These are phyloP conservation scores for Lentinula boryana DNA, from an alignment of 768 basidiomycete species.

Conservation along the genomic window DNA sequence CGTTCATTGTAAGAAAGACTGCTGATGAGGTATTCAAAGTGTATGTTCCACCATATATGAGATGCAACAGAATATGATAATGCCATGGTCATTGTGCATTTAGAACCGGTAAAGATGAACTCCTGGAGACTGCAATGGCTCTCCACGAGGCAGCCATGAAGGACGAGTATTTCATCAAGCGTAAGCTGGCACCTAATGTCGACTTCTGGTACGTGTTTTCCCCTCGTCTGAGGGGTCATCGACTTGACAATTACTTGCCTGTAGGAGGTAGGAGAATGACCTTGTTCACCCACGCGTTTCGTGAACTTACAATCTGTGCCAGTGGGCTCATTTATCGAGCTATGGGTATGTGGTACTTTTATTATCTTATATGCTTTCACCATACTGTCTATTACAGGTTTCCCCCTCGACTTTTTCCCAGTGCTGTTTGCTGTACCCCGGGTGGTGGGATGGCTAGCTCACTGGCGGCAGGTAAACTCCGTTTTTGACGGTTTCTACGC, in stretches of 20 bases:
- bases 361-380: neutral
- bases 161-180: constrained; percentile 82
- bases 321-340: constrained; percentile 89
- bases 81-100: neutral
- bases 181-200: constrained; percentile 84
- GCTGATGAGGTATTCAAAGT: constrained; percentile 91
- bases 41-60: constrained; percentile 32
- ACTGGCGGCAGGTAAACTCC: constrained; percentile 72
- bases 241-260: neutral
- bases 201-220: constrained; percentile 69
- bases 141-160: constrained; percentile 85
- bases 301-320: constrained; percentile 11
- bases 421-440: constrained; percentile 90
- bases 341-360: constrained; percentile 55
- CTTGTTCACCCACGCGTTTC: neutral
- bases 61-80: too few species aligned
- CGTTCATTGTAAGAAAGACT: constrained; percentile 84
- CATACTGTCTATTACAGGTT: constrained; percentile 41
- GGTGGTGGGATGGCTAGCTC: constrained; percentile 90
- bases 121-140: constrained; percentile 85
- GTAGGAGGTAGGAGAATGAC: constrained; percentile 47
- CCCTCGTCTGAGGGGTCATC: neutral
- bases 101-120: constrained; percentile 80
- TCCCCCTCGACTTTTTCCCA: constrained; percentile 92
- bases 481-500: neutral